A percentile compares a stretch with the other conserved stretches of the same genome.
phyloP scores from a whole-genome alignment of 75 land plant species.

The Pseudotsuga menziesii region DNA sequence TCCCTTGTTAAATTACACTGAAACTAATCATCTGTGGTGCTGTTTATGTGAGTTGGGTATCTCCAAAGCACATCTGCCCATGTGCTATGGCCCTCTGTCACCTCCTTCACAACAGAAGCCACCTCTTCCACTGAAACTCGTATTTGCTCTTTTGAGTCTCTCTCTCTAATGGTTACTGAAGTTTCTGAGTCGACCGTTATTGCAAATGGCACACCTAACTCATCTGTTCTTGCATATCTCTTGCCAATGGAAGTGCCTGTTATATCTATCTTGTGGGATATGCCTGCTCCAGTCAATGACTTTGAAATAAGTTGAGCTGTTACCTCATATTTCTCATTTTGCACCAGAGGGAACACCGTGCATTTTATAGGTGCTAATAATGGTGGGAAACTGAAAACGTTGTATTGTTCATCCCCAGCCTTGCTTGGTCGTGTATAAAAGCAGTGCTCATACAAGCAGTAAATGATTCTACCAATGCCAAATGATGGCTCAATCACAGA shows the following conservation, averaged over 20 bases:
- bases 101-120: conserved; percentile 57
- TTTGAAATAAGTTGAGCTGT: conserved; percentile 52
- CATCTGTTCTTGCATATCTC: conserved; percentile 94
- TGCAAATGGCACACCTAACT: conserved; percentile 94
- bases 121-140: conserved; percentile 70
- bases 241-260: conserved; percentile 94
- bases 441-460: conserved; percentile 90
- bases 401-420: conserved; percentile 73
- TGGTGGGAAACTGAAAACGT: conserved; percentile 86
- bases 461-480: conserved; percentile 94
- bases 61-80: conserved; percentile 61
- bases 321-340: conserved; percentile 58
- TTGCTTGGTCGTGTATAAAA: conserved; percentile 80
- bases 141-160: conserved; percentile 83
- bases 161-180: conserved; percentile 80
- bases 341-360: conserved; percentile 91
- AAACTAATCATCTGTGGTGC: conserved; percentile 15
- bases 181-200: conserved; percentile 78
- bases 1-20: not conserved
- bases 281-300: conserved; percentile 66
- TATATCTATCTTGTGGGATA: conserved; percentile 28
- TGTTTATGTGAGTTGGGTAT: conserved; percentile 41
- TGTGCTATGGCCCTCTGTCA: conserved; percentile 58
- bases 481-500: conserved; percentile 98
- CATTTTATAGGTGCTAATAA: conserved; percentile 93